Evolutionary conservation across 148 eudicot genomes (phyloP).

Genomic region (Rhododendron simsii): DNA sequence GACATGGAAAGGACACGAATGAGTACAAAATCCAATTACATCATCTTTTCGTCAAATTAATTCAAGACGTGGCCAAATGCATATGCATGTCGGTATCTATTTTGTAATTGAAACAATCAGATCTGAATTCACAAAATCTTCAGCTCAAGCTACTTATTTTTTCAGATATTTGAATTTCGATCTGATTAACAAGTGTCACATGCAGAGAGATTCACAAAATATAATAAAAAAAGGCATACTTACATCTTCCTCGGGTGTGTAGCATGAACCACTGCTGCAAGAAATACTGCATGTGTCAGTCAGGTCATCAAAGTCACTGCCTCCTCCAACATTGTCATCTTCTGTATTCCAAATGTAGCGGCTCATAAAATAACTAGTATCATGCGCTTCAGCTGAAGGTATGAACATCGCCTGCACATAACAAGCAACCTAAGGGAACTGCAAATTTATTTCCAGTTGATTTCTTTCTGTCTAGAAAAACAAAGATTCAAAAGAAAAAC

Average conservation of each 20-base stretch:
- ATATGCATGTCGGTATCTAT: not conserved
- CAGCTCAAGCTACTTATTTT: not conserved
- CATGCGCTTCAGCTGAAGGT: slow-evolving; percentile 83
- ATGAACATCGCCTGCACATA: slow-evolving; percentile 80
- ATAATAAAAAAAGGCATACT: slow-evolving; percentile 12
- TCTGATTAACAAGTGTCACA: not conserved
- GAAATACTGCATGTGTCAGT: slow-evolving; percentile 73
- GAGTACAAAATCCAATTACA: not conserved
- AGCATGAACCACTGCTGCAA: slow-evolving; percentile 76
- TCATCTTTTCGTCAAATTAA: not conserved
- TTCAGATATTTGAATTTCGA: not conserved
- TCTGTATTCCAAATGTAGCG: slow-evolving; percentile 97
- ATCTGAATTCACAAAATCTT: not conserved
- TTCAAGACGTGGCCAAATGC: not conserved
- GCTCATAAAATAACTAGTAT: slow-evolving; percentile 98
- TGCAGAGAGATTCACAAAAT: not conserved
- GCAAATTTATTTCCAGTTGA: slow-evolving; percentile 3
- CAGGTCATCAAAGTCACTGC: slow-evolving; percentile 86
- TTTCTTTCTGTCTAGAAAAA: not conserved
- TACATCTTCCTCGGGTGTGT: slow-evolving; percentile 84
- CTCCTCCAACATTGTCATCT: slow-evolving; percentile 72
- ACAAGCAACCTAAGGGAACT: slow-evolving; percentile 5
- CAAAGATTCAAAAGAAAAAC: slow-evolving; percentile 25
- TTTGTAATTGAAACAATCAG: not conserved
- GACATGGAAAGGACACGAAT: not conserved